A percentile compares a stretch with the other conserved stretches of the same genome.
phyloP scores from a whole-genome alignment of 768 basidiomycete genomes.

The Phallus indusiatus region DNA sequence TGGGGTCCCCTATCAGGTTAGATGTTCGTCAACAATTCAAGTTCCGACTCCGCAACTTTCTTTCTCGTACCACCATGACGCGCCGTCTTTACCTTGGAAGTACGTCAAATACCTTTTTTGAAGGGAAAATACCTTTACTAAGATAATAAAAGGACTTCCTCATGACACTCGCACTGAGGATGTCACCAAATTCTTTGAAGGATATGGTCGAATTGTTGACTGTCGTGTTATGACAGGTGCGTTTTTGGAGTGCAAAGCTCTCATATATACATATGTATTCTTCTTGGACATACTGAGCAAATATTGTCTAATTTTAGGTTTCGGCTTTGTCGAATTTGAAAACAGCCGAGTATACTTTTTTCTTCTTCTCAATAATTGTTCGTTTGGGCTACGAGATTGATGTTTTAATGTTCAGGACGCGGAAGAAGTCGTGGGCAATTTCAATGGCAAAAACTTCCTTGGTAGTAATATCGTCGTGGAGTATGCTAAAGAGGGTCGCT shows the following conservation, averaged over 20 bases:
- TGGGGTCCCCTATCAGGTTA: background rate
- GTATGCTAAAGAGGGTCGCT: constrained; percentile 88
- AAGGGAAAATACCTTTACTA: background rate
- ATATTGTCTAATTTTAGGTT: constrained; percentile 39
- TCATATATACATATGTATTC: background rate
- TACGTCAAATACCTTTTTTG: constrained; percentile 25
- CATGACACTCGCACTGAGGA: constrained; percentile 77
- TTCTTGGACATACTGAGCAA: background rate
- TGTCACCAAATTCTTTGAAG: constrained; percentile 82
- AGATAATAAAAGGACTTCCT: constrained; percentile 52
- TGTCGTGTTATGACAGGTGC: constrained; percentile 91
- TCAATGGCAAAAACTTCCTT: constrained; percentile 85
- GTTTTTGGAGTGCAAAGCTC: constrained; percentile 17
- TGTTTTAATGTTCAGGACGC: constrained; percentile 57
- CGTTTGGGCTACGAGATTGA: background rate
- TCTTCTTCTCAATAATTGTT: constrained; percentile 1
- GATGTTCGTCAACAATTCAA: background rate
- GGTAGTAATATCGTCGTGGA: constrained; percentile 93
- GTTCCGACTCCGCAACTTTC: constrained; percentile 1
- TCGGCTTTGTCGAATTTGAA: constrained; percentile 97
- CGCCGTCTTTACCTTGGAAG: constrained; percentile 82
- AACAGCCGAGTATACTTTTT: constrained; percentile 48
- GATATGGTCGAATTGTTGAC: constrained; percentile 81
- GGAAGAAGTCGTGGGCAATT: constrained; percentile 81
- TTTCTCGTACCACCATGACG: constrained; percentile 43